Conservation (phyloP, 208 protist species). For the Acanthamoeba polyphaga region DNA sequence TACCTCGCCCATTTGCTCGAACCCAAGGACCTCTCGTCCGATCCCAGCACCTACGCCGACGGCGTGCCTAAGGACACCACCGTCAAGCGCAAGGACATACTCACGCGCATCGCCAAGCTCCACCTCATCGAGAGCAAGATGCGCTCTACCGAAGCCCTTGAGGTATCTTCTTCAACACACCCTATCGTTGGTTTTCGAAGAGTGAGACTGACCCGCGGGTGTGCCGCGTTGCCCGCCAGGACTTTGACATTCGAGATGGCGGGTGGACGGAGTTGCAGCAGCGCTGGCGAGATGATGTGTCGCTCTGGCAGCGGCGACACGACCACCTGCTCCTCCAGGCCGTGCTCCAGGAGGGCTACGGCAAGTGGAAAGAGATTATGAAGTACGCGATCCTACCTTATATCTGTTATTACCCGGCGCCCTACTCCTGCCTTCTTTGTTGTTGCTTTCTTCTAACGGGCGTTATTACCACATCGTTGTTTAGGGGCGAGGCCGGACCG, state of each 20-base stretch:
- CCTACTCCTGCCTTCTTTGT: not conserved
- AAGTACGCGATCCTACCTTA: not conserved
- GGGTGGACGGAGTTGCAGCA: conserved; percentile 63
- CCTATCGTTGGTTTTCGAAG: too few species aligned
- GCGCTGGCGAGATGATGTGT: not conserved
- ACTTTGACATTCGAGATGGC: conserved; percentile 55
- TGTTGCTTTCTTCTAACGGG: not conserved
- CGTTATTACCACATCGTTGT: not conserved
- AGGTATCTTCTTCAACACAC: not conserved
- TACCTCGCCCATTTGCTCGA: conserved; percentile 59
- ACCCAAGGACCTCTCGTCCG: not conserved
- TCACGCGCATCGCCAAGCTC: conserved; percentile 60
- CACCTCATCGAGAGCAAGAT: conserved; percentile 56
- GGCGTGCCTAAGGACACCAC: conserved; percentile 55
- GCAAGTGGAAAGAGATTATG: conserved; percentile 69
- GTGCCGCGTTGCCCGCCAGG: not conserved
- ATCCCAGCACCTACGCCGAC: conserved; percentile 57
- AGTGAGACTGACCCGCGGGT: not conserved
- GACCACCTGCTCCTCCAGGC: conserved; percentile 37
- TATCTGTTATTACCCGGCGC: not conserved
- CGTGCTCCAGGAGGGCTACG: conserved; percentile 50
- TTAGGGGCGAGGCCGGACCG: not conserved
- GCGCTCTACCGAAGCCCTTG: not conserved
- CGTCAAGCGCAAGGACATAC: conserved; percentile 51
- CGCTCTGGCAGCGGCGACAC: not conserved